phyloP scores from a whole-genome alignment of 1,284 basidiomycete genomes.

The Leccinum fallax region DNA sequence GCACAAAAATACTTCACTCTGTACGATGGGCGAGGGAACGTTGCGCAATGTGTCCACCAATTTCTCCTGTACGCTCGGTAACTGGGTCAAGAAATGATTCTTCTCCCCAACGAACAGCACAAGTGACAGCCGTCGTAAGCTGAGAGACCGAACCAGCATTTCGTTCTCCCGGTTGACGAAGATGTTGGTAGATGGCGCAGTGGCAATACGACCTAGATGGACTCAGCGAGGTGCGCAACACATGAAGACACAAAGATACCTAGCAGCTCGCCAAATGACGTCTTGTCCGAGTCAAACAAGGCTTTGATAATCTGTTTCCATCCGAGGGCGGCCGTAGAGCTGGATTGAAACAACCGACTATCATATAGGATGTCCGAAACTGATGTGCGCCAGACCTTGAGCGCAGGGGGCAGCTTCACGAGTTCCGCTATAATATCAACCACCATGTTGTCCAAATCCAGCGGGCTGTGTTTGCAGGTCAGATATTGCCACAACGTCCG shows the following conservation, averaged over 20 bases:
- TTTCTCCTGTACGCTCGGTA: slow-evolving; percentile 95
- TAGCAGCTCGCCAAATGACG: slow-evolving; percentile 83
- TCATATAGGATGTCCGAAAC: slow-evolving; percentile 87
- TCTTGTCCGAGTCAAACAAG: slow-evolving; percentile 86
- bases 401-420: slow-evolving; percentile 73
- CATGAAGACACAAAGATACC: slow-evolving; percentile 46
- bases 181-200: slow-evolving; percentile 91
- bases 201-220: slow-evolving; percentile 72
- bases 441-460: slow-evolving; percentile 70
- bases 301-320: slow-evolving; percentile 85
- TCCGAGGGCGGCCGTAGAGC: slow-evolving; percentile 51
- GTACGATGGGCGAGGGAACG: slow-evolving; percentile 81
- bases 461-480: slow-evolving; percentile 47
- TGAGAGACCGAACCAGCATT: slow-evolving; percentile 85
- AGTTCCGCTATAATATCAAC: slow-evolving; percentile 78
- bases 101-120: slow-evolving; percentile 84
- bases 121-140: slow-evolving; percentile 86
- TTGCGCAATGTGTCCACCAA: slow-evolving; percentile 91
- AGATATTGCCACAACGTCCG: neutral
- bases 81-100: slow-evolving; percentile 87
- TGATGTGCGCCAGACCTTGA: slow-evolving; percentile 85
- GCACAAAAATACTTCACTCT: slow-evolving; percentile 94
- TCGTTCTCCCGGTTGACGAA: slow-evolving; percentile 97
- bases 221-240: slow-evolving; percentile 13
- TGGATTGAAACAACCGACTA: slow-evolving; percentile 82